These are phyloP conservation scores for Ogataea wickerhamii DNA, from an alignment of 805 yeast genomes.

Conservation along the genomic window DNA sequence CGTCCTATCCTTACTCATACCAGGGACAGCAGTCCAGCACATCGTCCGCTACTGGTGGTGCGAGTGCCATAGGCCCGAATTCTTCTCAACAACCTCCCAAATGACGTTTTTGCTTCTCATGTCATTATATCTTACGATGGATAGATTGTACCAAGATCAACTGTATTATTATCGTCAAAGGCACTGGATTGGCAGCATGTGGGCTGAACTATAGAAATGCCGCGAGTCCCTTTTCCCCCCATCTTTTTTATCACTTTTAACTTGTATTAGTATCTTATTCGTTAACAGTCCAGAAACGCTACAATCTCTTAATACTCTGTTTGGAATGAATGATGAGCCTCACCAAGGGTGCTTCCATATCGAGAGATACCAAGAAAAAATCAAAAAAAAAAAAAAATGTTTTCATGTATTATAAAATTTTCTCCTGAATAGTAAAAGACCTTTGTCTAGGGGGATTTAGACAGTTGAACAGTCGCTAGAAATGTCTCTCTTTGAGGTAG, in stretches of 20 bases:
- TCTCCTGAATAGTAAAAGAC: neutral
- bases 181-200: too few species aligned
- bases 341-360: too few species aligned
- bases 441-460: neutral
- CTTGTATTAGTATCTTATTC: neutral
- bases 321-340: too few species aligned
- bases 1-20: conserved; percentile 4
- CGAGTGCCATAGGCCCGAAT: neutral
- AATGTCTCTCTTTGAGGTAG: conserved; percentile 75
- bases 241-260: neutral
- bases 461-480: too few species aligned
- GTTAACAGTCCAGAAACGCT: too few species aligned
- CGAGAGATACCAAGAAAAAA: too few species aligned
- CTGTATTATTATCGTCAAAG: neutral
- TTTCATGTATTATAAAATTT: neutral
- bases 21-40: conserved; percentile 4
- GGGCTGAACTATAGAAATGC: neutral
- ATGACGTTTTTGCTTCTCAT: too few species aligned
- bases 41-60: conserved; percentile 2
- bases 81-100: neutral
- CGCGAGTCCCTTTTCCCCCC: neutral
- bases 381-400: neutral
- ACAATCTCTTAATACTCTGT: too few species aligned
- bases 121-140: too few species aligned
- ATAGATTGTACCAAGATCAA: neutral